These are phyloP conservation scores for Infundibulicybe gibba DNA, from an alignment of 768 basidiomycete species.

Conservation along the genomic window DNA sequence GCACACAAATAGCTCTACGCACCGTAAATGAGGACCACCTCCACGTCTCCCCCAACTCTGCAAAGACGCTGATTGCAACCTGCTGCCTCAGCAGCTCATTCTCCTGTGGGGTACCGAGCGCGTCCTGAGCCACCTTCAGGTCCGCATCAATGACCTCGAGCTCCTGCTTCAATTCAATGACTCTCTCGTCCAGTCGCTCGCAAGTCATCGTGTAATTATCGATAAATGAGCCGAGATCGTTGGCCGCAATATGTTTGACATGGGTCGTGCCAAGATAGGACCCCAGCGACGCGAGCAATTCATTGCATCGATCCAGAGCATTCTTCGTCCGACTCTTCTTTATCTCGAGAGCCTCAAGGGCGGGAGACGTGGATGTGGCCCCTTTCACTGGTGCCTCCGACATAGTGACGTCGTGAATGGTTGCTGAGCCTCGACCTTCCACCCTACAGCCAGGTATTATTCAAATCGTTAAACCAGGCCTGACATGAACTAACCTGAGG, in stretches of 20 bases:
- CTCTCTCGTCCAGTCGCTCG: constrained; percentile 20
- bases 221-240: constrained; percentile 12
- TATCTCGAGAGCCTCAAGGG: constrained; percentile 16
- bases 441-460: too few species aligned
- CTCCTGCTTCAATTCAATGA: constrained; percentile 14
- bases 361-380: constrained; percentile 43
- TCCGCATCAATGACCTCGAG: constrained; percentile 8
- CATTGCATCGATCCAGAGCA: constrained; percentile 18
- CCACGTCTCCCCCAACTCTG: constrained; percentile 21
- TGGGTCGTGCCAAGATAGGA: constrained; percentile 21
- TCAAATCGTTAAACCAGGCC: too few species aligned
- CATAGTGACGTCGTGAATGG: too few species aligned
- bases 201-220: constrained; percentile 18
- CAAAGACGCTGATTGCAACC: constrained; percentile 12
- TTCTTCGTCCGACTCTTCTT: constrained; percentile 13
- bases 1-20: constrained; percentile 22
- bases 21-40: too few species aligned
- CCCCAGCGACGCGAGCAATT: constrained; percentile 17
- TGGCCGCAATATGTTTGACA: constrained; percentile 16
- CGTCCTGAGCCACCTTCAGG: constrained; percentile 10
- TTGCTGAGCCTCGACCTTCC: too few species aligned
- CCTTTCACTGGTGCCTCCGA: constrained; percentile 34
- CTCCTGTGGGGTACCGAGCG: too few species aligned
- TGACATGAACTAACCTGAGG: constrained; percentile 25
- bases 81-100: too few species aligned